Conservation (phyloP, 2,329 filamentous ascomycete genomes). For the Aureobasidium sp. region DNA sequence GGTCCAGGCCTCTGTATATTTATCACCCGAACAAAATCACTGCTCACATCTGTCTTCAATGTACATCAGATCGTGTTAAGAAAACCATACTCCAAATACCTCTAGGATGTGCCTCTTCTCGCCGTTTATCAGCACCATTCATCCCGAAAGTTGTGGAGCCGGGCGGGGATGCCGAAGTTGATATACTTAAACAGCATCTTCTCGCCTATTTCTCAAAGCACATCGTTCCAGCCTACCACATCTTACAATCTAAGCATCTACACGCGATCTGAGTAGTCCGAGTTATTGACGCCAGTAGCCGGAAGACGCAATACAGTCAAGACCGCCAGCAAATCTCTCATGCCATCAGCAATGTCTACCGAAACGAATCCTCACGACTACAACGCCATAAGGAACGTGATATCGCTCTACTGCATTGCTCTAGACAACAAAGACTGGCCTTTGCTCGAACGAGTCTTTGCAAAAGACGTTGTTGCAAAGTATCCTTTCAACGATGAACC, state of each 20-base stretch:
- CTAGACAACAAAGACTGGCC: slow-evolving; percentile 37
- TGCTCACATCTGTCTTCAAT: not conserved
- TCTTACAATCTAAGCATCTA: not conserved
- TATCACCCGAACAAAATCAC: not conserved
- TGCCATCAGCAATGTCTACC: not conserved
- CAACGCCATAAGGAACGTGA: slow-evolving; percentile 36
- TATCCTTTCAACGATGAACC: slow-evolving; percentile 30
- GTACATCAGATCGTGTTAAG: not conserved
- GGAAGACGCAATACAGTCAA: not conserved
- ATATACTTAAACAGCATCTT: not conserved
- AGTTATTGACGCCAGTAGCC: not conserved
- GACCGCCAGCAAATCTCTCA: not conserved
- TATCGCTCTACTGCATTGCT: slow-evolving; percentile 38
- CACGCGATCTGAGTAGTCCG: not conserved
- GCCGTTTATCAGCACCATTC: no score
- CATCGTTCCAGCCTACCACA: not conserved
- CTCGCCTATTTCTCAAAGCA: not conserved
- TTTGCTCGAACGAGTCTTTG: slow-evolving; percentile 35
- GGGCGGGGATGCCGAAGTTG: not conserved
- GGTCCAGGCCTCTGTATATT: slow-evolving; percentile 1
- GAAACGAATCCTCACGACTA: slow-evolving; percentile 24
- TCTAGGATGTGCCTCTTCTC: not conserved
- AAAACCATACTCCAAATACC: not conserved
- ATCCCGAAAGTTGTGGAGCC: not conserved
- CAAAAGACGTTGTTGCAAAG: slow-evolving; percentile 31